Evolutionary conservation across 2,329 filamentous ascomycete genomes (phyloP), one percentile per base, ranked within the genome.

Genomic region (Blastomyces parvus): DNA sequence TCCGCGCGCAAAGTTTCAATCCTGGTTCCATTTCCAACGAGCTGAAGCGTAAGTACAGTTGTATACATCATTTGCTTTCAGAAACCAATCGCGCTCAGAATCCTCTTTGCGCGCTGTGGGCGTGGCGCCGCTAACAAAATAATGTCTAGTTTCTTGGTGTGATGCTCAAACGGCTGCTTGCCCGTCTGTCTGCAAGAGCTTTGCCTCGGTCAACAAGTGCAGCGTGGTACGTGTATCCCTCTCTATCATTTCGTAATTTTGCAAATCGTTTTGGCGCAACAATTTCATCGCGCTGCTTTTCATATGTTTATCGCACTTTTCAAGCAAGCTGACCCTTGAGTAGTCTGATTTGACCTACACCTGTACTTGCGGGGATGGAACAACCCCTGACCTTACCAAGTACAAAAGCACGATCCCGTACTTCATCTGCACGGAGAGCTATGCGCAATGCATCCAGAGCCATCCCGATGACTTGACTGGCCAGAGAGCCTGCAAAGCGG

Each of bases 321-420:
- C 17, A 52, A 14, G 19, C 3, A 52, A 38, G 22, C 59, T 61
- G 75, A 65, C 52, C 27, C 60, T 40, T 40, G 64, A 59, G 61
- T 70, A 84, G 83, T 67, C 64, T 55, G 77, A 78, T 22, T 78
- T 88, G 64, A 73, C 73, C 42, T 88, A 79, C 77, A 78, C 70
- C 63, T 88, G 86, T 75, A 76, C 77, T 60, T 88, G 86, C 78
- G 66, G 70, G 66, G 82, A 85, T 72, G 81, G 80, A 67, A 81
- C 78, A 52, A 71, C 73, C 8, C 84, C 84, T 67, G 80, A 85
- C 70, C 79, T 86, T 68, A 72, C 76, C 65, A 75, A 78, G 68
- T 88, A 86, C 75, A 68, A 74, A 62, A 76, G 83, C 73, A 84
- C 84, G 30, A 76, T 88, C 59, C 84, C 85, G 52, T 84, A 79